These are phyloP conservation scores for Tephrocybe sp. DNA, from an alignment of 768 basidiomycete species.

Conservation along the genomic window DNA sequence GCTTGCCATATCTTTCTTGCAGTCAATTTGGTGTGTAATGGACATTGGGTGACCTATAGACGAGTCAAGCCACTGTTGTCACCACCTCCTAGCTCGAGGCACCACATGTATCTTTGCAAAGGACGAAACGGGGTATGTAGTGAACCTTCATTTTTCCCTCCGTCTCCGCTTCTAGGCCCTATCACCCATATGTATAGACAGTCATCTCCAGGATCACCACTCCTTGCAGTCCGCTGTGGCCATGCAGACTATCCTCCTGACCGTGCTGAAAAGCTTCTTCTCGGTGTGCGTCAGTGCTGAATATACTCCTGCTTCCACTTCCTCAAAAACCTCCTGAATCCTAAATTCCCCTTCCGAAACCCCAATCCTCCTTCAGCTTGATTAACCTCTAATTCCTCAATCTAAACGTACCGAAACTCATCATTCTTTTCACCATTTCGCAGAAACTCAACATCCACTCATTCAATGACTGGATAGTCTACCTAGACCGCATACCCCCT, in stretches of 20 bases:
- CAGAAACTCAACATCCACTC: slow-evolving; percentile 39
- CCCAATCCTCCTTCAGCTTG: slow-evolving; percentile 1
- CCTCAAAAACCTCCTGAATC: slow-evolving; percentile 31
- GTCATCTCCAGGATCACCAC: background rate
- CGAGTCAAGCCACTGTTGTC: slow-evolving; percentile 35
- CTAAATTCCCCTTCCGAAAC: background rate
- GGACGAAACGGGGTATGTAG: slow-evolving; percentile 19
- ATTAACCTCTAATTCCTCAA: background rate
- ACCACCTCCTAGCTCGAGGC: slow-evolving; percentile 42
- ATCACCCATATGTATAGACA: slow-evolving; percentile 1
- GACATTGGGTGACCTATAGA: no score
- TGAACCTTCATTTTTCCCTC: slow-evolving; percentile 21
- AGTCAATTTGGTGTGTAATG: no score
- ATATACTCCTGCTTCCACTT: slow-evolving; percentile 43
- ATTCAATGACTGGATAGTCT: slow-evolving; percentile 45
- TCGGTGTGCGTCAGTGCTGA: slow-evolving; percentile 40
- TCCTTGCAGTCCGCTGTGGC: background rate
- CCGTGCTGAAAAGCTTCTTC: slow-evolving; percentile 39
- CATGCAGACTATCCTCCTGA: slow-evolving; percentile 11
- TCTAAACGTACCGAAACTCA: slow-evolving; percentile 1
- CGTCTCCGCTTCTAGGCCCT: slow-evolving; percentile 26
- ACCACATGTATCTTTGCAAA: slow-evolving; percentile 44
- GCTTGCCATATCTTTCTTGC: no score
- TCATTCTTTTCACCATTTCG: slow-evolving; percentile 19
- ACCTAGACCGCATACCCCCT: slow-evolving; percentile 48